phyloP scores from a whole-genome alignment of 2,329 filamentous ascomycete species.

The Fusarium odoratissimum region DNA sequence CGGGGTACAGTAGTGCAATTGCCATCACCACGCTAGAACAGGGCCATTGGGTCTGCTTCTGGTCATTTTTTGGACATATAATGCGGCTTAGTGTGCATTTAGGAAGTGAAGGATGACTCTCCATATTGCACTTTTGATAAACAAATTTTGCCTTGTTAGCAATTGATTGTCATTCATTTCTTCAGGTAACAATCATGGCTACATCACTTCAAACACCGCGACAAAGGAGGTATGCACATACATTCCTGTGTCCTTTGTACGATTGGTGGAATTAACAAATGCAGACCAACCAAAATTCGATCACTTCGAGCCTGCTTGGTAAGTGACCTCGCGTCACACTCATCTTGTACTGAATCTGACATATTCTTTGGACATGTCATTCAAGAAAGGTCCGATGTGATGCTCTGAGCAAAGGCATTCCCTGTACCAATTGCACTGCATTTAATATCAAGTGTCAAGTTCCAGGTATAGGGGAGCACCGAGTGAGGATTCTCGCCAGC shows the following conservation, averaged over 20 bases:
- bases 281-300: not conserved
- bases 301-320: not conserved
- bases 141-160: not conserved
- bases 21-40: not conserved
- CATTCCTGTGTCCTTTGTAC: fast-evolving
- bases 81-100: not conserved
- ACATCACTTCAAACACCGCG: not conserved
- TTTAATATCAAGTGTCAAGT: not conserved
- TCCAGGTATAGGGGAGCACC: not conserved
- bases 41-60: not conserved
- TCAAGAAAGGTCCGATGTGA: not conserved
- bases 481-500: not conserved
- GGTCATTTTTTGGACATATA: not conserved
- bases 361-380: not conserved
- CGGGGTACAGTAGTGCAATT: not conserved
- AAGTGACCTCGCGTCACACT: fast-evolving
- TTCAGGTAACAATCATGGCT: not conserved
- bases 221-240: not conserved
- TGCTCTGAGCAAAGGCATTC: not conserved
- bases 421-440: not conserved
- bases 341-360: not conserved
- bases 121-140: fast-evolving
- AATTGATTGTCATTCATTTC: not conserved
- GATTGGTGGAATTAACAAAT: not conserved
- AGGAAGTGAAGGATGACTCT: not conserved